These are phyloP conservation scores for Vanrija sp. DNA, from an alignment of 1,284 basidiomycete genomes.

Conservation along the genomic window DNA sequence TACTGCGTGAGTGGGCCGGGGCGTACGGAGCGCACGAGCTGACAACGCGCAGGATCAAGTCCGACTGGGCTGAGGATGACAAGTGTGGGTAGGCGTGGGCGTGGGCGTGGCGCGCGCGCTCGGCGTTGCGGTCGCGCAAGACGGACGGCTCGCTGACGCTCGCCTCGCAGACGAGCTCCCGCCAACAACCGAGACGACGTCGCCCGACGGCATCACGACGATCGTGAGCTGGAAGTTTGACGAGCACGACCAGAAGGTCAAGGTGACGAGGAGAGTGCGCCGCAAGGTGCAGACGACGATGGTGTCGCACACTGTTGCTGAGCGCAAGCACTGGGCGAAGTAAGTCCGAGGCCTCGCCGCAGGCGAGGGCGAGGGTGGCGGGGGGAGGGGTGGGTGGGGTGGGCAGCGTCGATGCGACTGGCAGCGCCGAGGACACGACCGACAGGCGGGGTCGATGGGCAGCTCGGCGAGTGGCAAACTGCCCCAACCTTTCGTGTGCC, in stretches of 20 bases:
- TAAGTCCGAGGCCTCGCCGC: conserved; percentile 20
- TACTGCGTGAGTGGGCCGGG: conserved; percentile 1
- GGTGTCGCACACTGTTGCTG: conserved; percentile 89
- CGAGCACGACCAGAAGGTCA: conserved; percentile 92
- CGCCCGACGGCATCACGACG: conserved; percentile 84
- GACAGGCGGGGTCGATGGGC: no score
- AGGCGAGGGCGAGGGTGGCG: background rate
- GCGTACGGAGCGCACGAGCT: background rate
- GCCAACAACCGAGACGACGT: conserved; percentile 59
- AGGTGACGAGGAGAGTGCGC: conserved; percentile 79
- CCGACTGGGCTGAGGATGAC: conserved; percentile 20
- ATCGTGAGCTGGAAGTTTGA: conserved; percentile 79
- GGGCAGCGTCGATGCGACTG: background rate
- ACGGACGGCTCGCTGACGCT: background rate
- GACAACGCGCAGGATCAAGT: conserved; percentile 11
- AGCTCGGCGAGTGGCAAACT: no score
- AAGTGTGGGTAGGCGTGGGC: conserved; percentile 12
- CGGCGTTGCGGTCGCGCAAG: background rate
- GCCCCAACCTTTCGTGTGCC: no score
- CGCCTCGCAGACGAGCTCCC: conserved; percentile 29
- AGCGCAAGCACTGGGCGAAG: conserved; percentile 88
- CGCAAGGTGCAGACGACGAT: conserved; percentile 85
- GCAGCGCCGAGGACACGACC: background rate
- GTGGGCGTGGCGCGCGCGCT: background rate
- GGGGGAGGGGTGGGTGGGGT: background rate